Conservation (phyloP, 2,329 filamentous ascomycete genomes). For the Penicillium italicum region DNA sequence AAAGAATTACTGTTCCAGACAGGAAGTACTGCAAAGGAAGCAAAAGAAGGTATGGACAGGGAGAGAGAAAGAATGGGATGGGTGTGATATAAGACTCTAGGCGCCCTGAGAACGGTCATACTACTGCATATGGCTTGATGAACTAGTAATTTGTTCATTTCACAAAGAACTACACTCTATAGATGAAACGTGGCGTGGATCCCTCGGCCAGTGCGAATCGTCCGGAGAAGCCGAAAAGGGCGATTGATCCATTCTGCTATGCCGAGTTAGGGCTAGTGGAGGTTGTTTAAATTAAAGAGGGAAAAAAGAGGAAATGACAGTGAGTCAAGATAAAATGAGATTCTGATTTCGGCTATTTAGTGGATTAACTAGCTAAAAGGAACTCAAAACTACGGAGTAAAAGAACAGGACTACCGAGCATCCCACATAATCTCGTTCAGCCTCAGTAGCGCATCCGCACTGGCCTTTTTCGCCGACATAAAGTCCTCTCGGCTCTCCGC, state of each 20-base stretch:
- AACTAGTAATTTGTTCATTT: background rate
- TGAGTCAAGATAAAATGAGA: constrained; percentile 5
- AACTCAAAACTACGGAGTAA: background rate
- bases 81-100: constrained; percentile 2
- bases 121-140: background rate
- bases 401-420: constrained; percentile 28
- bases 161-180: background rate
- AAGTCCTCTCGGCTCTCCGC: constrained; percentile 45
- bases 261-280: constrained; percentile 14
- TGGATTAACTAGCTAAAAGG: background rate
- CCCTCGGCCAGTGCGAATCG: background rate
- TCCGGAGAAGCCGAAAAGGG: constrained; percentile 16
- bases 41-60: constrained; percentile 5
- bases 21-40: constrained; percentile 4
- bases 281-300: constrained; percentile 17
- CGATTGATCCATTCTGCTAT: constrained; percentile 2
- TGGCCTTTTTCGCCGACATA: constrained; percentile 45
- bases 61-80: constrained; percentile 1
- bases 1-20: constrained; percentile 24
- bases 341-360: background rate
- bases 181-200: constrained; percentile 26
- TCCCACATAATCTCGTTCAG: constrained; percentile 50
- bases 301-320: constrained; percentile 15
- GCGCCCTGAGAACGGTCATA: background rate
- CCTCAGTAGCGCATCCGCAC: constrained; percentile 43